Base-by-base conservation (phyloP, 2,329 filamentous ascomycete genomes). In the Ilyonectria sp. region DNA sequence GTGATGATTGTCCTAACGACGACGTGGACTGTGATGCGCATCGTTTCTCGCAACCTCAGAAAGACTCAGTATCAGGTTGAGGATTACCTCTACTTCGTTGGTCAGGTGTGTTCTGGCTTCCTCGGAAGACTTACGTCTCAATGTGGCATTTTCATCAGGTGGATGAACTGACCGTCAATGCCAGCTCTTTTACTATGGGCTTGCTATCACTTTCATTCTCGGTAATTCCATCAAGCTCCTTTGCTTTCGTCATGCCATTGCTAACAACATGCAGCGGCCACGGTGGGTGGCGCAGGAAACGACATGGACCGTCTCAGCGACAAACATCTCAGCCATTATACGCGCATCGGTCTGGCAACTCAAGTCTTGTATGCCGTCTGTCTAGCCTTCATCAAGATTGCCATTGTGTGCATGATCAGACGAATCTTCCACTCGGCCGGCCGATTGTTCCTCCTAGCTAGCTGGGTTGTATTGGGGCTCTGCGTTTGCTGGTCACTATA, bases 371-470 rank as follows among this genome's bases (percentile, higher is more conserved):
- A 70, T 46, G 65, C 56, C 31, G 46, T 65, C 5, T 62, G 57
- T 11, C 61, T 68, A 3, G 50, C 59, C n/a, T 70, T 64, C 35
- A 62, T 70, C 62, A 68, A 70, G 15, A 23, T 66, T 9, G 56
- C 61, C 23, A 57, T 70, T 17, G 54, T 70, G n/a, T 44, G 55
- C 10, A 65, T 70, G 61, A 56, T 70, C 37, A 59, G 64, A 17
- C 55, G 65, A 33, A 65, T 70, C 47, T 70, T 70, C 29, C 52
- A 37, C 31, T 31, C 62, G 21, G 50, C 53, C 26, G 63, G 61
- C 3, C 29, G 46, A 23, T 57, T 40, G 23, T 65, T 70, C 6
- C 53, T 55, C 6, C 37, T 50, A 2, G 52, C 57, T 3, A 64
- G 47, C 6, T 68, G 60, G 56, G 43, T 52, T 5, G 19, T 55